These are phyloP conservation scores for Rutstroemia sp. DNA, from an alignment of 2,329 filamentous ascomycete species.

Conservation along the genomic window DNA sequence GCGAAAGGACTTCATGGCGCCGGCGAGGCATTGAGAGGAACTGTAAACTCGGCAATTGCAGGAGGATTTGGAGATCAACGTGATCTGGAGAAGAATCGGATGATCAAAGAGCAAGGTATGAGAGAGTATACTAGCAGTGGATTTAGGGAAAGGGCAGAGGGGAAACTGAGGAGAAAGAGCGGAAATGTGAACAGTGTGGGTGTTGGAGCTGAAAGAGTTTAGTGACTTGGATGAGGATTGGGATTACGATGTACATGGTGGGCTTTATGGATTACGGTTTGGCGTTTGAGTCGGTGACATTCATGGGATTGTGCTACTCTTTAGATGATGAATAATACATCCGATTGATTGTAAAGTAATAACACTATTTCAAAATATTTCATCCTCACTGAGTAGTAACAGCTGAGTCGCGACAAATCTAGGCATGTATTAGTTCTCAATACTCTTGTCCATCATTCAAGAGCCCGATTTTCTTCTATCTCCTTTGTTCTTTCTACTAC, in stretches of 20 bases:
- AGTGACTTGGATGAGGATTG: neutral
- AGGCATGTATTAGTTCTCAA: too few relatives aligned
- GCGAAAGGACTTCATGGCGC: constrained; percentile 7
- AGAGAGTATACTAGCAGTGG: constrained; percentile 45
- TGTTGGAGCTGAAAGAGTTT: neutral
- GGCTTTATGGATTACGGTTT: neutral
- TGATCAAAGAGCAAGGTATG: constrained; percentile 5
- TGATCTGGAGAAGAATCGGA: neutral
- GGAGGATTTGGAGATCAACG: constrained; percentile 1
- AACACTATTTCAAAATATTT: too few relatives aligned
- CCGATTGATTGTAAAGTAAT: too few relatives aligned
- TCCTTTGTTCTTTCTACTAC: too few relatives aligned
- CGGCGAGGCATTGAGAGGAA: constrained; percentile 4
- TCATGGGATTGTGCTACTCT: neutral
- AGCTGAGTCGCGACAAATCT: too few relatives aligned
- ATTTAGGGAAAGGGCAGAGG: constrained; percentile 91
- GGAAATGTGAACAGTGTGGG: neutral
- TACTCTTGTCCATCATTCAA: too few relatives aligned
- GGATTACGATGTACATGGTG: neutral
- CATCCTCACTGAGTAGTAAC: too few relatives aligned
- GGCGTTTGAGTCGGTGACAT: neutral
- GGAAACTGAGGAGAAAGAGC: constrained; percentile 48
- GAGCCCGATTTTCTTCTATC: too few relatives aligned
- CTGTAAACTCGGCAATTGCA: constrained; percentile 4
- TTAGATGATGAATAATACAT: neutral